These are phyloP conservation scores for Fomitiporia mediterranea DNA, from an alignment of 1,284 basidiomycete species.

Conservation along the genomic window DNA sequence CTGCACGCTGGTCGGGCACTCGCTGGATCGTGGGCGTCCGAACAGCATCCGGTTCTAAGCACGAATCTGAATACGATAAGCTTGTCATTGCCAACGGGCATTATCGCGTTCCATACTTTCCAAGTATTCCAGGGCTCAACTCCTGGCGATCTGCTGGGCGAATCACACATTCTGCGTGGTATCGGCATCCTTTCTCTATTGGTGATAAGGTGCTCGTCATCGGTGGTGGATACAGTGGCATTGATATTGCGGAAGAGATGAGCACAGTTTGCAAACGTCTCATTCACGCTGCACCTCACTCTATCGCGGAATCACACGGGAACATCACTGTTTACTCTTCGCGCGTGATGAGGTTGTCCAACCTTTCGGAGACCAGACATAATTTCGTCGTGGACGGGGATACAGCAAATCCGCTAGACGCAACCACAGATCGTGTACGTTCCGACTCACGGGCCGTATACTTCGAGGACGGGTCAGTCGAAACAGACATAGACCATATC, in stretches of 20 bases:
- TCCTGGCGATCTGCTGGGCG: conserved; percentile 48
- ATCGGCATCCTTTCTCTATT: conserved; percentile 47
- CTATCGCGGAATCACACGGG: conserved; percentile 30
- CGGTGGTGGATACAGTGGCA: conserved; percentile 66
- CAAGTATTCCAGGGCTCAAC: conserved; percentile 51
- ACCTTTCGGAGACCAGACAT: no score
- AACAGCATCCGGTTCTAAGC: conserved; percentile 18
- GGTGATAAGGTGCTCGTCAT: conserved; percentile 58
- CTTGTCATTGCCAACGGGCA: conserved; percentile 73
- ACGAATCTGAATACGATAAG: conserved; percentile 43
- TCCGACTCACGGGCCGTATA: no score
- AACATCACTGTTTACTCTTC: conserved; percentile 40
- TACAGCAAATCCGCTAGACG: neutral
- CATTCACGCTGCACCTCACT: conserved; percentile 47
- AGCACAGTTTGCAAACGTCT: conserved; percentile 39
- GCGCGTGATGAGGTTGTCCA: conserved; percentile 39
- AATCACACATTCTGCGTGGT: conserved; percentile 62
- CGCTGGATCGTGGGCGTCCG: conserved; percentile 54
- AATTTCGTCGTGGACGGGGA: no score
- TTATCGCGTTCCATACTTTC: conserved; percentile 57
- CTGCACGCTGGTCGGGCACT: conserved; percentile 36
- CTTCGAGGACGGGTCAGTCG: conserved; percentile 55
- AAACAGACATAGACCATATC: conserved; percentile 52
- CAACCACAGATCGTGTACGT: conserved; percentile 26
- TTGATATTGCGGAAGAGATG: conserved; percentile 60